Base-by-base conservation (phyloP, 495 filamentous ascomycete species). In the Aspergillus heteromorphus region DNA sequence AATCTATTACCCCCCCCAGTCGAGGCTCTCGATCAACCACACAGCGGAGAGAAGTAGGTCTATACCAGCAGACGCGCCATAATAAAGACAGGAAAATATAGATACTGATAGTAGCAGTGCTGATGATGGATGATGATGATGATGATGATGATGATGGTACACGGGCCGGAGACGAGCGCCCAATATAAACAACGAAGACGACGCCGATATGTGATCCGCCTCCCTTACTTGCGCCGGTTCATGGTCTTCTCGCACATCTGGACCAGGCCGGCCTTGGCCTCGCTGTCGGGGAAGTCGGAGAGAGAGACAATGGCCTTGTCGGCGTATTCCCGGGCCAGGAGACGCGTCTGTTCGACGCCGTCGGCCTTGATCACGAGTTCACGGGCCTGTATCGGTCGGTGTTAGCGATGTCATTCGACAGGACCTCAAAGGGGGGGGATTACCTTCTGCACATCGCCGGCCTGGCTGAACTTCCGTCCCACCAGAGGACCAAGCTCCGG, bases 161-260 rank as follows among this genome's bases (percentile, higher is more conserved):
- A 49, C 18, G 36, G 29, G 29, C 21, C n/a, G 6, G 13, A 14
- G 1, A n/a, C n/a, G n/a, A n/a, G n/a, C 34, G 34, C 34, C 34
- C 34, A 38, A 38, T 29, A 23, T 48, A 25, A 29, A 30, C 16
- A 31, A 29, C 23, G 20, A 40, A 41, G 18, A 27, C 4, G 27
- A 49, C 47, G 36, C 47, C 23, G 36, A 49, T 14, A 13, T n/a
- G 16, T n/a, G 36, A 49, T 14, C 25, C 20, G 16, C 21, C 16
- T 34, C n/a, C 5, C 19, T 49, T 80, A 98, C 66, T 96, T 96
- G 64, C 90, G 81, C 62, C 93, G 81, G 65, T 90, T 87, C 75
- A 96, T 80, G 2, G 91, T 90, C 75, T 96, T 96, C 63, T 85
- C 81, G 58, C 91, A 92, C 87, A 97, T 96, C 56, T 96, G 89